Evolutionary conservation across 345 rosid genomes (phyloP), one percentile per base, ranked within the genome.

Genomic region (Anastatica hierochuntica): DNA sequence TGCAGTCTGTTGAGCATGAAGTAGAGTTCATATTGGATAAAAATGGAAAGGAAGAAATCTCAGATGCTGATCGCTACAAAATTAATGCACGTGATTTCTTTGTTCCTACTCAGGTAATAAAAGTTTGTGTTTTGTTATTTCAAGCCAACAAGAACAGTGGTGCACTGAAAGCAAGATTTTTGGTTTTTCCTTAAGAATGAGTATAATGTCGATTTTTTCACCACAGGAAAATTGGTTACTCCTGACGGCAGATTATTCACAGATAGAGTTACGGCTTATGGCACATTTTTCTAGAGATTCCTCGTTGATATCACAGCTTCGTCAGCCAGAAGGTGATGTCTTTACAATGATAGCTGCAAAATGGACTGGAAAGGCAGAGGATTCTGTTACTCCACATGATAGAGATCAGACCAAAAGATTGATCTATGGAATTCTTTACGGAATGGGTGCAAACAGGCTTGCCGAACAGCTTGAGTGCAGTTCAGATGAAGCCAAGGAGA

Each of bases 391-490:
- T 68, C 58, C 79, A 36, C 56, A 63, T 40, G 95, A 90, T 67
- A 74, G 98, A 75, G 94, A 90, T 51, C 95, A 82, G 72, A 82
- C 85, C 9, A 90, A 90, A 74, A 79, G 96, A 60, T 68, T 90
- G 88, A 77, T 90, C 43, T 90, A 90, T 52, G 98, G 96, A 38
- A 84, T 90, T 74, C 89, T 90, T 19, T 90, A 90, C 72, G 98
- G 98, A 67, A 90, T 90, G 98, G 98, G 98, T 60, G 84, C 98
- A 51, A 84, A 76, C 23, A 68, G 73, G 60, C 94, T 90, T 61
- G 78, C 95, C 20, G 86, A 85, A 64, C 96, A 90, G 72, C 77
- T 90, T 65, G 78, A 76, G 48, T 90, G 96, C 74, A 79, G 76
- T 64, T 53, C 82, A 15, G 86, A 82, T 55, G 96, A 77, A 77